Evolutionary conservation across 2,329 filamentous ascomycete species (phyloP), one percentile per base, ranked within the genome.

Genomic region (Colletotrichum sublineola): DNA sequence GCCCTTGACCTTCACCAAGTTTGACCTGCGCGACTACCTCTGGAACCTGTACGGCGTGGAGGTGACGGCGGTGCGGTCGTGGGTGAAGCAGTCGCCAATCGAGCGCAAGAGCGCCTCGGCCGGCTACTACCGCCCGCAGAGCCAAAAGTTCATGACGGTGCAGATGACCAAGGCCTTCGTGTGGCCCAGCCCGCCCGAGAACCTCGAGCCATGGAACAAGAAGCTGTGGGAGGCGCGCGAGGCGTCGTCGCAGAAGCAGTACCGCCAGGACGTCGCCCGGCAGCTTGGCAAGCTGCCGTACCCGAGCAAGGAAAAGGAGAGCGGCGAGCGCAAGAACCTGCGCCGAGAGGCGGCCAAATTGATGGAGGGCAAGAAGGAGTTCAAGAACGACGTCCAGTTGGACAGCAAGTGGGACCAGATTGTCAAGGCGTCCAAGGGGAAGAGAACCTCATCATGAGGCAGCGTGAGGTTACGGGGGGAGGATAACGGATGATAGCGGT

Each of bases 21-120:
- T 98, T 82, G 96, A 99, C 82, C 85, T 99, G 53, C 94, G 95
- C 82, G 95, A 98, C 85, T 99, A 98, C 86, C 92, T 99, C 74
- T 93, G 90, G 85, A 91, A 97, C 82, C 89, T 89, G 55, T 99
- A 99, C 87, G 87, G 89, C 73, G 91, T 98, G 74, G 88, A 91
- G 75, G 90, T 92, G 66, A 85, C 90, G 64, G 87, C 87, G 75
- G 91, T 98, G 74, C 93, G 96, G 74, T 95, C 93, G 65, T 96
- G 90, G 79, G 89, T 98, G 79, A 91, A 93, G 82, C 87, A 90
- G 80, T 89, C 81, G 73, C 82, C 83, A 20, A 87, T 88, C 68
- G 88, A 89, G 46, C 88, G 88, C 69, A 88, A 82, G 76, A 81
- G 81, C 79, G 79, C 79, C 81, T 72, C 75, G 78, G 86, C 88